Percentiles rank a stretch among this genome's conserved stretches.
These are phyloP conservation scores for Xylaria sp. DNA, from an alignment of 2,329 filamentous ascomycete species.

Conservation along the genomic window DNA sequence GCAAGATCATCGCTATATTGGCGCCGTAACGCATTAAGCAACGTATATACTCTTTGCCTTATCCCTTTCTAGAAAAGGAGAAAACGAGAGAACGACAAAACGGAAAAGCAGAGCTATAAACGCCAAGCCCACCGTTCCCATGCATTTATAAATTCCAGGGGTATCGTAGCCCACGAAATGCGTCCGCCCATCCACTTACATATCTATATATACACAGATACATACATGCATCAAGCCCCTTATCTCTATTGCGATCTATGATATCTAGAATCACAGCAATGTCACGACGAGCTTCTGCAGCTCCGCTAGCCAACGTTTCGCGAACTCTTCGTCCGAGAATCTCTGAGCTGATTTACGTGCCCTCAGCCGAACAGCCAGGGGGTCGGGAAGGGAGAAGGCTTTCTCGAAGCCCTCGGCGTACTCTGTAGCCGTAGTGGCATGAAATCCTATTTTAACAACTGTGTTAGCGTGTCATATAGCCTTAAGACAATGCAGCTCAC, in stretches of 20 bases:
- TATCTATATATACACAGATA: not conserved
- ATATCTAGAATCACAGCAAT: slow-evolving; percentile 27
- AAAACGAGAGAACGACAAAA: not conserved
- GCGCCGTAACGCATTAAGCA: not conserved
- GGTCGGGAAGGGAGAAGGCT: slow-evolving; percentile 78
- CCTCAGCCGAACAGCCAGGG: slow-evolving; percentile 77
- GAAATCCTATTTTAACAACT: slow-evolving; percentile 73
- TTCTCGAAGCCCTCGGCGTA: slow-evolving; percentile 85
- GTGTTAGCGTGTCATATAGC: not conserved
- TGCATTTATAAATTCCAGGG: slow-evolving; percentile 26
- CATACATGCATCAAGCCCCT: slow-evolving; percentile 1
- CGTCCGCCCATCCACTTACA: not conserved
- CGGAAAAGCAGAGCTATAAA: slow-evolving; percentile 32
- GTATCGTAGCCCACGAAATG: slow-evolving; percentile 27
- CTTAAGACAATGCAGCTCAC: slow-evolving; percentile 56
- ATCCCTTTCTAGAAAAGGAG: not conserved
- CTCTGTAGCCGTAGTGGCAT: slow-evolving; percentile 79
- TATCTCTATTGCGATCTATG: slow-evolving; percentile 1
- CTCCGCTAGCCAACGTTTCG: slow-evolving; percentile 78
- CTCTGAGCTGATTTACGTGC: slow-evolving; percentile 82
- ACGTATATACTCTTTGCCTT: not conserved
- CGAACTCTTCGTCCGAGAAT: slow-evolving; percentile 91
- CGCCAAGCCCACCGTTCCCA: slow-evolving; percentile 30
- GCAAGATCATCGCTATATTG: slow-evolving; percentile 17
- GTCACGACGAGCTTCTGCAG: slow-evolving; percentile 76